Evolutionary conservation across 2,329 filamentous ascomycete species (phyloP), one percentile per base, ranked within the genome.

Genomic region (Macrophomina pseudophaseolina): DNA sequence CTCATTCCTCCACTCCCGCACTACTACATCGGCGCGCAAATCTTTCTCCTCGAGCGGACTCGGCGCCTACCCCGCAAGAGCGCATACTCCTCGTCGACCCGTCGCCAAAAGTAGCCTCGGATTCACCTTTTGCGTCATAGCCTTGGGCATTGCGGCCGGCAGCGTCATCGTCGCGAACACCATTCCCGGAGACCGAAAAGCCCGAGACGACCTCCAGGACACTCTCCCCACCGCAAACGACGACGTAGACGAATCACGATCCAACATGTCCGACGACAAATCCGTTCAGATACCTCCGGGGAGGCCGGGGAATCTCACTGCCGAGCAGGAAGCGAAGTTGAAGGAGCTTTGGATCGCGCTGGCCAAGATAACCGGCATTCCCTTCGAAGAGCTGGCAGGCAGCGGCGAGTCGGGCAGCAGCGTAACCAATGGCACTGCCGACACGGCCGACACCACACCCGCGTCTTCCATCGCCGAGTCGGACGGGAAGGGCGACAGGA

Each of bases 331-430:
- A 73, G 86, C 87, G 70, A 97, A 96, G 81, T 83, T 99, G 67
- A 91, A 90, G 74, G 91, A 96, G 78, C 86, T 98, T 71, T 99
- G 95, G 95, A 80, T 85, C 14, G 83, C 89, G 64, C 85, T 93
- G 23, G 65, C 48, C 23, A 66, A 66, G 64, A 54, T 65, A 11
- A 51, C 44, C 42, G 62, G 64, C 16, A 44, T 68, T n/a, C 5
- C 93, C 87, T 76, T 97, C 94, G 14, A 97, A 93, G 1, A 97
- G 85, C 73, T 94, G 90, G 74, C 93, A 87, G 14, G 94, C 94
- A 74, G 30, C 51, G 16, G 51, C 72, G 72, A 59, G 67, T 30
- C 44, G 32, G 60, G 18, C 2, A 53, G 35, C 64, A 4, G 73
- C 74, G 12, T 66, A 69, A 23, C 67, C 65, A 33, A 62, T 59